phyloP scores from a whole-genome alignment of 2,329 filamentous ascomycete genomes.

The Exophiala mesophila region DNA sequence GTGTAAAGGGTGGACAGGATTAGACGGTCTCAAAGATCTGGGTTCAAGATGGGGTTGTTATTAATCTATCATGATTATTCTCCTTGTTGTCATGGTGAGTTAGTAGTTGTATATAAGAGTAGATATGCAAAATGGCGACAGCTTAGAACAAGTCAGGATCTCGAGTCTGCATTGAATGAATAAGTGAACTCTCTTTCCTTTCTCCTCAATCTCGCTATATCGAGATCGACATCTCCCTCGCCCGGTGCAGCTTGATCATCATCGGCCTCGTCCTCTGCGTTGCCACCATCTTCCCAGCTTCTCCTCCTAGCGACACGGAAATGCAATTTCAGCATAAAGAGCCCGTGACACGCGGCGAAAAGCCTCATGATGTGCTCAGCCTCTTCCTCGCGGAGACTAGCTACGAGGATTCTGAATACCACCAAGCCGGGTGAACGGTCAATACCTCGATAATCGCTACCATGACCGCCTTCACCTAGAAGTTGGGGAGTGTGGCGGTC shows the following conservation, averaged over 20 bases:
- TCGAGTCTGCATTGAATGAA: neutral
- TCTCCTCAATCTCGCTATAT: neutral
- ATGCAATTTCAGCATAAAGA: neutral
- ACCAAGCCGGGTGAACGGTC: neutral
- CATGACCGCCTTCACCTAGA: neutral
- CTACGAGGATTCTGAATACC: neutral
- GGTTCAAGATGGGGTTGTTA: too few species aligned
- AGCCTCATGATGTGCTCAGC: neutral
- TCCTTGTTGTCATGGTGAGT: too few species aligned
- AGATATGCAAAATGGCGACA: too few species aligned
- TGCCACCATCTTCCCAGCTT: neutral
- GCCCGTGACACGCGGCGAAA: neutral
- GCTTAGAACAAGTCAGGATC: conserved; percentile 1
- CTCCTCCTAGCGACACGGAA: neutral
- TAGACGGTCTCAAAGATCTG: too few species aligned
- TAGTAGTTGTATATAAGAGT: too few species aligned
- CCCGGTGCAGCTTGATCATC: too few species aligned
- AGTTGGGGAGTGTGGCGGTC: neutral
- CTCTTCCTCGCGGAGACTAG: neutral
- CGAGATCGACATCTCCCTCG: neutral
- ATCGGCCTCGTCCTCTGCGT: neutral
- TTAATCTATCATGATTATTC: neutral
- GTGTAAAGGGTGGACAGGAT: too few species aligned
- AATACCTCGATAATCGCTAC: neutral
- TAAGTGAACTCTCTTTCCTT: neutral